These are phyloP conservation scores for Earliella scabrosa DNA, from an alignment of 1,284 basidiomycete species.

Conservation along the genomic window DNA sequence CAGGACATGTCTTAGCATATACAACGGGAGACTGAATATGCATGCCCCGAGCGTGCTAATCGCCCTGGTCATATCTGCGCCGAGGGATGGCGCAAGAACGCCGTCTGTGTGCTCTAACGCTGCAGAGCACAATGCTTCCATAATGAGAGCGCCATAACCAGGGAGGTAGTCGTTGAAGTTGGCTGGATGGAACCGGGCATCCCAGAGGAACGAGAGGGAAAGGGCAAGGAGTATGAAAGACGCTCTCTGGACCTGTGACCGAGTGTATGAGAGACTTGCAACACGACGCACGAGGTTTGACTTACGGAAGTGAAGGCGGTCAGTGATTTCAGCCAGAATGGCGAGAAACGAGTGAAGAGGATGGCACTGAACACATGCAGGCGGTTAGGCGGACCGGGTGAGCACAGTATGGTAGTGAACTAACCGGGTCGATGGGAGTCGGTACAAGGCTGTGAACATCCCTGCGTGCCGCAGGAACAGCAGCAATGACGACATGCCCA, in stretches of 20 bases:
- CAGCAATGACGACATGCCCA: slow-evolving; percentile 67
- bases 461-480: slow-evolving; percentile 71
- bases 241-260: slow-evolving; percentile 34
- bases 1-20: slow-evolving; percentile 58
- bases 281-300: neutral
- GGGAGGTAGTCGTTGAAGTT: slow-evolving; percentile 53
- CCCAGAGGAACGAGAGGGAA: slow-evolving; percentile 53
- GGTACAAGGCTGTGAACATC: slow-evolving; percentile 61
- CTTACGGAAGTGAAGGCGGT: slow-evolving; percentile 52
- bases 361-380: slow-evolving; percentile 62
- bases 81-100: slow-evolving; percentile 59
- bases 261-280: neutral
- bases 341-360: slow-evolving; percentile 68
- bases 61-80: slow-evolving; percentile 53
- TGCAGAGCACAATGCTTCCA: slow-evolving; percentile 61
- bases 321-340: slow-evolving; percentile 62
- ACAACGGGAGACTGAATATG: slow-evolving; percentile 64
- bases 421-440: slow-evolving; percentile 67
- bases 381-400: neutral
- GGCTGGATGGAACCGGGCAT: slow-evolving; percentile 52
- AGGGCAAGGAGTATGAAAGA: slow-evolving; percentile 50
- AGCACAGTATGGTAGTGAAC: slow-evolving; percentile 16
- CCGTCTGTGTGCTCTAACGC: slow-evolving; percentile 65
- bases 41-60: slow-evolving; percentile 65
- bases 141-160: slow-evolving; percentile 64